These are phyloP conservation scores for Neobulgaria alba DNA, from an alignment of 2,329 filamentous ascomycete genomes.

Conservation along the genomic window DNA sequence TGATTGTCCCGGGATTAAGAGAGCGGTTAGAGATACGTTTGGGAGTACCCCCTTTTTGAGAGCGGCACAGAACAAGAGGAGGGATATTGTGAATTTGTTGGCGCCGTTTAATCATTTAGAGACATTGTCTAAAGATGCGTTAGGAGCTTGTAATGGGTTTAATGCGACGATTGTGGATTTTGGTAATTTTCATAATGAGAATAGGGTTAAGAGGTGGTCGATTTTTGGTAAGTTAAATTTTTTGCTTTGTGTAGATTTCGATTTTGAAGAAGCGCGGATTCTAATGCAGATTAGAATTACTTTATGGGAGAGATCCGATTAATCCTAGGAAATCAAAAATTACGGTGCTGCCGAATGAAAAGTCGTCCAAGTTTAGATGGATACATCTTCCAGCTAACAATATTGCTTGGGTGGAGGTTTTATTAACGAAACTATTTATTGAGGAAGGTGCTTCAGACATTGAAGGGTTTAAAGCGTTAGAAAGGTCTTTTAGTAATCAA, in stretches of 20 bases:
- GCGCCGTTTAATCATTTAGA: slow-evolving; percentile 19
- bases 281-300: slow-evolving; percentile 11
- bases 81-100: slow-evolving; percentile 19
- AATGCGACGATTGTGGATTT: slow-evolving; percentile 22
- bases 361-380: slow-evolving; percentile 21
- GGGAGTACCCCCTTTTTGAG: slow-evolving; percentile 21
- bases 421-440: slow-evolving; percentile 22
- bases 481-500: slow-evolving; percentile 21
- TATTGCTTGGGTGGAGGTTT: slow-evolving; percentile 23
- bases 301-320: slow-evolving; percentile 19
- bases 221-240: slow-evolving; percentile 12
- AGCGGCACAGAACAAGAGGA: slow-evolving; percentile 19
- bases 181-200: slow-evolving; percentile 20
- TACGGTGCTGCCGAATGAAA: slow-evolving; percentile 17
- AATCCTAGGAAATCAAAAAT: slow-evolving; percentile 19
- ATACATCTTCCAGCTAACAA: slow-evolving; percentile 24
- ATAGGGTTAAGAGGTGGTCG: slow-evolving; percentile 12
- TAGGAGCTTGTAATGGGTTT: slow-evolving; percentile 23
- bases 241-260: neutral
- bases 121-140: slow-evolving; percentile 19
- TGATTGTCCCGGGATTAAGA: slow-evolving; percentile 15
- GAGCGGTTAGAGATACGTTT: slow-evolving; percentile 17
- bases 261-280: no score
- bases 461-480: slow-evolving; percentile 22
- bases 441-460: slow-evolving; percentile 22